A percentile compares a stretch with the other conserved stretches of the same genome.
Evolutionary conservation across 139 green algal genomes (phyloP).

Genomic region (Coelastrella sp.): DNA sequence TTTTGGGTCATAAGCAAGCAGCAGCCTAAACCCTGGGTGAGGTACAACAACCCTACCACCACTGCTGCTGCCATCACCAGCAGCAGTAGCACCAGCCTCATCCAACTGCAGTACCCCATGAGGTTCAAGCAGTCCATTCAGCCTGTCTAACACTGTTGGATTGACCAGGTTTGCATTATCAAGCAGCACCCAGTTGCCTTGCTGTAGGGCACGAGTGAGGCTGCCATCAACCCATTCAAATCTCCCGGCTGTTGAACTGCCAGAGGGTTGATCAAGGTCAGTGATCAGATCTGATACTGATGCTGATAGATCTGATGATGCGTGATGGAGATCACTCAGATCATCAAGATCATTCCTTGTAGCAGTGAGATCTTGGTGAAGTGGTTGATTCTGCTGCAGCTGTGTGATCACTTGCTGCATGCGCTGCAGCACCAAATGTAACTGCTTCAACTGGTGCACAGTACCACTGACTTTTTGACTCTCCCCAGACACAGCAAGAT

Average conservation of each 20-base stretch:
- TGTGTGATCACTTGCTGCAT: constrained; percentile 5
- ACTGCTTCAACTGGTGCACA: constrained; percentile 18
- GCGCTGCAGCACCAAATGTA: background rate
- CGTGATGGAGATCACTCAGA: too few relatives aligned
- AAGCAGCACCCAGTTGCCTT: constrained; percentile 95
- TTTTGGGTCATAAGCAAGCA: constrained; percentile 90
- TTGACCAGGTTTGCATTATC: constrained; percentile 98
- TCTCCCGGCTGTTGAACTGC: constrained; percentile 68
- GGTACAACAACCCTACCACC: constrained; percentile 78
- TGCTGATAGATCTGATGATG: too few relatives aligned
- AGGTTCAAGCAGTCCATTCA: constrained; percentile 97
- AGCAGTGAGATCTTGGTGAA: too few relatives aligned
- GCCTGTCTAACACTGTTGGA: constrained; percentile 95
- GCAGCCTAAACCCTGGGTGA: constrained; percentile 95
- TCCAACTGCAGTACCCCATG: constrained; percentile 89
- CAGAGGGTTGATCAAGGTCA: constrained; percentile 47
- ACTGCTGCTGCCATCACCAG: too few relatives aligned
- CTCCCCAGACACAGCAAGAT: background rate
- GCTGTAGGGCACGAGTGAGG: constrained; percentile 85
- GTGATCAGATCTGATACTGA: background rate
- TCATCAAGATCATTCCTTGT: too few relatives aligned
- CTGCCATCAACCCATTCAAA: constrained; percentile 99
- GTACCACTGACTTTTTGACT: constrained; percentile 4
- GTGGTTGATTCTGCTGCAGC: background rate
- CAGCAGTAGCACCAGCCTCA: constrained; percentile 82